These are phyloP conservation scores for Raffaelea albimanens DNA, from an alignment of 2,329 filamentous ascomycete species.

Conservation along the genomic window DNA sequence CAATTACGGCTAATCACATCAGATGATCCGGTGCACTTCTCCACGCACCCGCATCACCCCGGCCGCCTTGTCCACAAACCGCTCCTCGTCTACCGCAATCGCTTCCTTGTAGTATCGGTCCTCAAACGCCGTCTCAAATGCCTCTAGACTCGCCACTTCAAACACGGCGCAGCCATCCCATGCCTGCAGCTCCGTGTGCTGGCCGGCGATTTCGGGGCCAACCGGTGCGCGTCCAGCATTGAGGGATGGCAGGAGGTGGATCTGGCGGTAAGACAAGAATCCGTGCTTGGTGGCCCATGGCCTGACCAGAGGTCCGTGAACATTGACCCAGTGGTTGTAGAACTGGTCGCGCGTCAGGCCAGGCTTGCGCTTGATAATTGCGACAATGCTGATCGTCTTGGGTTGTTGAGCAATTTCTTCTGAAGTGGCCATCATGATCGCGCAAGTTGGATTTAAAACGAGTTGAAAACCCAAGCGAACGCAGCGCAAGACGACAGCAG, in stretches of 20 bases:
- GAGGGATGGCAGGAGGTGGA: slow-evolving; percentile 16
- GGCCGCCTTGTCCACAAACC: slow-evolving; percentile 20
- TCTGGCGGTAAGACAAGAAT: slow-evolving; percentile 22
- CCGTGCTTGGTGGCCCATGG: slow-evolving; percentile 25
- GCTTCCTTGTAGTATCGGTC: slow-evolving; percentile 21
- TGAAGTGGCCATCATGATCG: too few species aligned
- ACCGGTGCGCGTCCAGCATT: slow-evolving; percentile 12
- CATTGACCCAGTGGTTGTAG: slow-evolving; percentile 23
- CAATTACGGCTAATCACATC: neutral
- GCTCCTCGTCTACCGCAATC: slow-evolving; percentile 21
- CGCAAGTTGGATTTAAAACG: too few species aligned
- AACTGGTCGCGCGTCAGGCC: slow-evolving; percentile 20
- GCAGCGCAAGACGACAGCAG: too few species aligned
- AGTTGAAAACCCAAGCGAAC: too few species aligned
- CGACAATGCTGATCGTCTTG: slow-evolving; percentile 5
- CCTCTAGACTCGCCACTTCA: slow-evolving; percentile 17
- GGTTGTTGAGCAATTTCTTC: neutral
- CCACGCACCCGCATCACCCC: slow-evolving; percentile 15
- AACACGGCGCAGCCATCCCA: slow-evolving; percentile 23
- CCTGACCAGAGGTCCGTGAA: slow-evolving; percentile 22
- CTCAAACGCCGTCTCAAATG: slow-evolving; percentile 19
- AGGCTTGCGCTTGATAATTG: slow-evolving; percentile 13
- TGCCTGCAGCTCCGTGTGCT: slow-evolving; percentile 11
- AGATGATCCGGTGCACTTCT: slow-evolving; percentile 14
- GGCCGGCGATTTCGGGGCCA: slow-evolving; percentile 5